Percentiles rank a stretch among this genome's conserved stretches.
These are phyloP conservation scores for Juglanconis juglandina DNA, from an alignment of 2,329 filamentous ascomycete species.

Conservation along the genomic window DNA sequence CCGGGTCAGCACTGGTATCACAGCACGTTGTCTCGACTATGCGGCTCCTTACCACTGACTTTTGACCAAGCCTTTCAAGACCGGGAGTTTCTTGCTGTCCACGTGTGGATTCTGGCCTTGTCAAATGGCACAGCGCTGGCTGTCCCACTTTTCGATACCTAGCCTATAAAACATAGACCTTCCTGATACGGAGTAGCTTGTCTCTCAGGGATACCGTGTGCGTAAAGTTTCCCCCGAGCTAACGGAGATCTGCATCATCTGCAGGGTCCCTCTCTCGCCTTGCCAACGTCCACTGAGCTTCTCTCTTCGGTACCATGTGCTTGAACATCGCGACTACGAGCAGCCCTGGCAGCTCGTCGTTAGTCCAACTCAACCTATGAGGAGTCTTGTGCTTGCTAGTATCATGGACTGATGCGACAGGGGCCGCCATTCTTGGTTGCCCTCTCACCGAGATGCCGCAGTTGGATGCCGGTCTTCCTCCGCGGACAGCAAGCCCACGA, in stretches of 20 bases:
- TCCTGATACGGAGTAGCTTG: not conserved
- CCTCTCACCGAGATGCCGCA: not conserved
- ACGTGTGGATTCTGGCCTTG: too few relatives aligned
- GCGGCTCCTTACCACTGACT: too few relatives aligned
- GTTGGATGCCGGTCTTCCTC: not conserved
- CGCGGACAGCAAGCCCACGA: not conserved
- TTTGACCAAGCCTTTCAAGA: too few relatives aligned
- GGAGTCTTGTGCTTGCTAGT: not conserved
- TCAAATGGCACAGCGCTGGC: too few relatives aligned
- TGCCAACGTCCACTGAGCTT: constrained; percentile 5
- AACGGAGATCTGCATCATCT: not conserved
- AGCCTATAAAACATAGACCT: not conserved
- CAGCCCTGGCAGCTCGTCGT: not conserved
- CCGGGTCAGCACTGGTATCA: too few relatives aligned
- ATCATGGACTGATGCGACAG: not conserved
- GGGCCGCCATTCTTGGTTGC: not conserved
- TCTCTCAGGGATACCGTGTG: not conserved
- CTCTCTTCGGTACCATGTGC: constrained; percentile 1
- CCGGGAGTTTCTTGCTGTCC: too few relatives aligned
- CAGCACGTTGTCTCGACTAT: too few relatives aligned
- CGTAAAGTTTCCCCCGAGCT: not conserved
- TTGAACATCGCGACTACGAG: not conserved
- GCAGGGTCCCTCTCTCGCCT: not conserved
- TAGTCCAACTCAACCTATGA: not conserved
- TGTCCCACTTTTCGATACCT: not conserved